Evolutionary conservation across 345 rosid genomes (phyloP).

Genomic region (Streptanthus diversifolius): DNA sequence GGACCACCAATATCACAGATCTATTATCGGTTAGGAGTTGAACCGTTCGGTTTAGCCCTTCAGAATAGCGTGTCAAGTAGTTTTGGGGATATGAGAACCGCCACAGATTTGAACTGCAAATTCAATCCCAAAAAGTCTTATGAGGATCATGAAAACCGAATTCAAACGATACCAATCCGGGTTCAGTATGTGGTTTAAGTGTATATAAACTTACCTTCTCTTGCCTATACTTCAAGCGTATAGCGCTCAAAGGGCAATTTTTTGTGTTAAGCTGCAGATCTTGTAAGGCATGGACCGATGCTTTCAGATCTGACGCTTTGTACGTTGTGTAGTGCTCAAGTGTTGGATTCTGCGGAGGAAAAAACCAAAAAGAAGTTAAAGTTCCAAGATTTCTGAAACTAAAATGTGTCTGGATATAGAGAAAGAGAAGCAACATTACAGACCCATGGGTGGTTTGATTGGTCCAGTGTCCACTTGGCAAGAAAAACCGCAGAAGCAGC

Average conservation of each 20-base stretch:
- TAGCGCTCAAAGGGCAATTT: slow-evolving; percentile 62
- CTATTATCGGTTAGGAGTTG: slow-evolving; percentile 34
- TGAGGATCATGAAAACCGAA: slow-evolving; percentile 14
- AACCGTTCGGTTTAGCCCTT: slow-evolving; percentile 27
- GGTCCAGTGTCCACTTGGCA: slow-evolving; percentile 88
- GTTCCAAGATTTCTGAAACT: slow-evolving; percentile 9
- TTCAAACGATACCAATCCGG: background rate
- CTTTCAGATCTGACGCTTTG: slow-evolving; percentile 63
- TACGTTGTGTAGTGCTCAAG: slow-evolving; percentile 73
- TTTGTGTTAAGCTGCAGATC: slow-evolving; percentile 62
- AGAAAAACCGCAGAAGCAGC: slow-evolving; percentile 96
- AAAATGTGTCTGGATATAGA: background rate
- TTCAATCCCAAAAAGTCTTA: background rate
- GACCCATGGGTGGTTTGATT: slow-evolving; percentile 84
- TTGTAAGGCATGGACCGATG: slow-evolving; percentile 55
- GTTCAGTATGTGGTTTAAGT: background rate
- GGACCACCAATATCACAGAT: slow-evolving; percentile 17
- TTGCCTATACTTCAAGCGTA: slow-evolving; percentile 68
- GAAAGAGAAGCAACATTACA: slow-evolving; percentile 27
- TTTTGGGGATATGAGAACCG: slow-evolving; percentile 56
- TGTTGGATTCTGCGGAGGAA: slow-evolving; percentile 58
- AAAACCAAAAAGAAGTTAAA: background rate
- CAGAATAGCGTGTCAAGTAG: slow-evolving; percentile 67
- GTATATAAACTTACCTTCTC: slow-evolving; percentile 48
- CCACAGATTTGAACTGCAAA: slow-evolving; percentile 77